A percentile compares a stretch with the other conserved stretches of the same genome.
phyloP scores from a whole-genome alignment of 1,284 basidiomycete species.

The Moesziomyces parantarcticus region DNA sequence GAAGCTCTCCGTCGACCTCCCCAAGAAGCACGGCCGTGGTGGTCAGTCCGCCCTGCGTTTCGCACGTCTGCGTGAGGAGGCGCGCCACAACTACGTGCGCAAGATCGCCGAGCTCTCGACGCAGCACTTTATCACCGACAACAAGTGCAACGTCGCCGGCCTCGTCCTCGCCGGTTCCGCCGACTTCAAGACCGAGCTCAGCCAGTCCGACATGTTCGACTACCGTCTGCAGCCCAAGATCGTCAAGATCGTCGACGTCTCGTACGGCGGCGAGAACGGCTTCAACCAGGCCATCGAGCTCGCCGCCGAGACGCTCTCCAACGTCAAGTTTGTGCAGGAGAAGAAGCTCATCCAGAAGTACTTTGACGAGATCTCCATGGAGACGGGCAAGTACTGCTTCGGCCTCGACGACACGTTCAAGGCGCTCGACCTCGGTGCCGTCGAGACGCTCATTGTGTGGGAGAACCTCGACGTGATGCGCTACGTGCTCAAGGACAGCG shows the following conservation, averaged over 20 bases:
- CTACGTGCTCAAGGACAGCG: slow-evolving; percentile 62
- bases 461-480: slow-evolving; percentile 75
- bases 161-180: slow-evolving; percentile 97
- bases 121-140: slow-evolving; percentile 96
- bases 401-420: slow-evolving; percentile 97
- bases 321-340: slow-evolving; percentile 99
- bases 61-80: slow-evolving; percentile 98
- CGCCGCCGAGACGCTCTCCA: slow-evolving; percentile 91
- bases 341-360: slow-evolving; percentile 87
- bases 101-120: slow-evolving; percentile 97
- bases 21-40: slow-evolving; percentile 99
- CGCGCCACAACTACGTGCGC: slow-evolving; percentile 98
- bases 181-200: slow-evolving; percentile 98
- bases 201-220: slow-evolving; percentile 97
- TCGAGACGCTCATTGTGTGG: slow-evolving; percentile 98
- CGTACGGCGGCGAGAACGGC: slow-evolving; percentile 98
- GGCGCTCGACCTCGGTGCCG: slow-evolving; percentile 93
- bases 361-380: slow-evolving; percentile 99
- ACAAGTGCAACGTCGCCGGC: slow-evolving; percentile 98
- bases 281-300: slow-evolving; percentile 99
- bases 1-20: slow-evolving; percentile 98
- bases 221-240: slow-evolving; percentile 82
- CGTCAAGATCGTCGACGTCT: slow-evolving; percentile 82
- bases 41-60: slow-evolving; percentile 99
- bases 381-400: slow-evolving; percentile 97